Conservation (phyloP, 2,329 filamentous ascomycete genomes). For the Gaeumannomyces sp. region DNA sequence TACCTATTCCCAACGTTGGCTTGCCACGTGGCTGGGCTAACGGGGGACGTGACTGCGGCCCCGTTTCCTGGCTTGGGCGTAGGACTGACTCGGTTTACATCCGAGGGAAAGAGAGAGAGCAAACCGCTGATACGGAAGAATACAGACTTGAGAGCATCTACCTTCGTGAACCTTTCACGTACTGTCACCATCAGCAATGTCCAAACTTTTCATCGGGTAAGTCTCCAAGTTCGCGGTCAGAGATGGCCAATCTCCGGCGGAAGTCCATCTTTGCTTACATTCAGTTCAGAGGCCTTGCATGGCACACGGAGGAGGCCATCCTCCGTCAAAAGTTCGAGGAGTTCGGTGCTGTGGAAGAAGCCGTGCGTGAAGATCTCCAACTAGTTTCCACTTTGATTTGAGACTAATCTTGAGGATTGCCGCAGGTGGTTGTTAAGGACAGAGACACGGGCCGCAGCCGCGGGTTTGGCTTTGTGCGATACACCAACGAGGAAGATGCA, state of each 20-base stretch:
- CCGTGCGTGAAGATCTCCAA: conserved; percentile 56
- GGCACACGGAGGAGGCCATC: conserved; percentile 90
- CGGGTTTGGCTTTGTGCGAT: conserved; percentile 95
- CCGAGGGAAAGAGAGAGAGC: background rate
- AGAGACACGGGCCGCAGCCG: conserved; percentile 94
- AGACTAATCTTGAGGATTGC: background rate
- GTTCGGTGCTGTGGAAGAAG: conserved; percentile 88
- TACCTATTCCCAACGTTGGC: background rate
- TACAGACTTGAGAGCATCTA: background rate
- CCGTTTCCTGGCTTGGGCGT: background rate
- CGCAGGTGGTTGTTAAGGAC: conserved; percentile 95
- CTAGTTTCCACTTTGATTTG: background rate
- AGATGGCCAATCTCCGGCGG: background rate
- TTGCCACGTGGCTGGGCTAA: background rate
- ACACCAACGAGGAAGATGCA: conserved; percentile 68
- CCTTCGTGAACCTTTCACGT: background rate
- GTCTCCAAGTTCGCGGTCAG: conserved; percentile 24
- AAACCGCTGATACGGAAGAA: background rate
- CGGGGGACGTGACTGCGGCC: background rate
- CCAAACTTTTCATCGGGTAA: conserved; percentile 93
- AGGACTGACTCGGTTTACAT: background rate
- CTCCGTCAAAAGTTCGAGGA: conserved; percentile 88
- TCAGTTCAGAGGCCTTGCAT: conserved; percentile 80
- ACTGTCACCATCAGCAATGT: conserved; percentile 48
- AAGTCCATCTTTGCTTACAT: background rate